Base-by-base conservation (phyloP, 768 basidiomycete genomes). In the Phylloporus sp. region DNA sequence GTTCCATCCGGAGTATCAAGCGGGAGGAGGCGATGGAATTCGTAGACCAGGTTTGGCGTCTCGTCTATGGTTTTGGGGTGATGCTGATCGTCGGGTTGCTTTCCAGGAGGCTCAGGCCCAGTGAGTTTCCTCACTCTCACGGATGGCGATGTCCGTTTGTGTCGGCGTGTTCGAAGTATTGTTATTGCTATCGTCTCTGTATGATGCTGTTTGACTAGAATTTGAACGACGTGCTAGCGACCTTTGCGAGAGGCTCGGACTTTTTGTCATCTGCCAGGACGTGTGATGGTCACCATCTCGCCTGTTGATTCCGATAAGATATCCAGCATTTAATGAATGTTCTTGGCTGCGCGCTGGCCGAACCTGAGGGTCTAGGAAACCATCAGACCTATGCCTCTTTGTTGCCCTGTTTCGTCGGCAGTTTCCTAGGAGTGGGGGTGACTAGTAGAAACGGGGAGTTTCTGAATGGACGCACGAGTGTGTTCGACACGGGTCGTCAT, bases 21-120 rank as follows among this genome's bases (percentile, higher is more conserved):
- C 77, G 85, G 35, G 92, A 94, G 54, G 88, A 96, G 56, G 94
- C 94, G 5, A 83, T 84, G 76, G 85, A 92, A 59, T 97, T 98
- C 66, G 89, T 98, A 22, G 95, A 98, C 60, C 85, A 87, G 76
- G 85, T 81, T 37, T 13, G 73, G 29, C 31, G 44, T 37, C 68
- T 37, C 26, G 9, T 36, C 0, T 17, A 32, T 14, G 31, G 13
- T 47, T 10, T 21, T 22, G n/a, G n/a, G n/a, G 42, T 46, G 26
- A 48, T 35, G 31, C 31, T 45, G 42, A 32, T 40, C 4, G 1
- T 13, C 15, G 31, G 18, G 33, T 22, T 26, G 13, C n/a, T 32
- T 27, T 54, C 8, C 38, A 75, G 75, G 74, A 76, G 63, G 74
- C 74, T 0, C 75, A 75, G 54, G 74, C 73, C 18, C 75, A 77